Conservation (phyloP, 441 rosid genomes). For the Aleurites moluccanus region DNA sequence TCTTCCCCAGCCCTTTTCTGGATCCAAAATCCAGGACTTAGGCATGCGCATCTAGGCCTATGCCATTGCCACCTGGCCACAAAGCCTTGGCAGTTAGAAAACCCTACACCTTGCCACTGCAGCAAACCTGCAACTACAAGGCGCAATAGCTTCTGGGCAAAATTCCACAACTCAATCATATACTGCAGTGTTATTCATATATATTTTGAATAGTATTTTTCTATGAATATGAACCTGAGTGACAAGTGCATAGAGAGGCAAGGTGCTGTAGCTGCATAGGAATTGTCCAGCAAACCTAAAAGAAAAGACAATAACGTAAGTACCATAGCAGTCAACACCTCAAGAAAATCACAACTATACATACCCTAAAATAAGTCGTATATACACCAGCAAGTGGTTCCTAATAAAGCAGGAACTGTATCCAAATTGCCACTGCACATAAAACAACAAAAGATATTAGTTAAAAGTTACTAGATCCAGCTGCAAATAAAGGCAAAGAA, state of each 20-base stretch:
- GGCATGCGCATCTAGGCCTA: background rate
- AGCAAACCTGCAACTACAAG: background rate
- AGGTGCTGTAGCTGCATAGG: slow-evolving; percentile 92
- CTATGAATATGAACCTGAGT: slow-evolving; percentile 54
- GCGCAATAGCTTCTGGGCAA: background rate
- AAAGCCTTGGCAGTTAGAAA: background rate
- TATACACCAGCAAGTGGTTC: slow-evolving; percentile 62
- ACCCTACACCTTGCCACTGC: background rate
- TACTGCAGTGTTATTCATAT: background rate
- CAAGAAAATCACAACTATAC: slow-evolving; percentile 35
- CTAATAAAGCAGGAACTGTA: slow-evolving; percentile 82
- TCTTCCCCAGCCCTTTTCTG: background rate
- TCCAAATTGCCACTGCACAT: slow-evolving; percentile 66
- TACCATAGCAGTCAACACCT: slow-evolving; percentile 42
- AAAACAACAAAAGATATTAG: slow-evolving; percentile 15
- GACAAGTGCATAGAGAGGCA: slow-evolving; percentile 84
- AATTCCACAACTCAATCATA: background rate
- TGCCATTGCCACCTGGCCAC: background rate
- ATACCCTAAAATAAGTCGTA: slow-evolving; percentile 79
- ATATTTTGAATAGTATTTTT: background rate
- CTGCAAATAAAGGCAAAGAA: background rate
- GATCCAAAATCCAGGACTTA: background rate
- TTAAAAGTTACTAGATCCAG: slow-evolving; percentile 11
- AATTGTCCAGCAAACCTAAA: slow-evolving; percentile 88
- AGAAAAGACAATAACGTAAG: slow-evolving; percentile 22